Conservation (phyloP, 345 rosid genomes). For the Hibiscus mutabilis region DNA sequence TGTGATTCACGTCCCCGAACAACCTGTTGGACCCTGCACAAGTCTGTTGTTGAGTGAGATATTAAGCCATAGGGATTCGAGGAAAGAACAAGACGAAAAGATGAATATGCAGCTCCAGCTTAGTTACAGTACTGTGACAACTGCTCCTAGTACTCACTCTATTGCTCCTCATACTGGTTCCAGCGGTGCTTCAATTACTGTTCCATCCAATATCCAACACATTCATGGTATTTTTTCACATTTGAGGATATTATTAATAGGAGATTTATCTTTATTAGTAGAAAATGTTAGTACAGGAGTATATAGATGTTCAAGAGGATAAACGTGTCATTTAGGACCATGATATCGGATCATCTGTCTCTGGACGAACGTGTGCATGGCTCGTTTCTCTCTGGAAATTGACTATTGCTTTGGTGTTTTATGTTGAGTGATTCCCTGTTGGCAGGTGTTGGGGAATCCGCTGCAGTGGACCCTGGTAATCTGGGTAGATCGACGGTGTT, state of each 20-base stretch:
- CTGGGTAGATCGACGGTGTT: constrained; percentile 52
- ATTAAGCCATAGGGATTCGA: constrained; percentile 31
- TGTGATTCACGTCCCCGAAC: constrained; percentile 25
- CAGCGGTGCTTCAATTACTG: constrained; percentile 18
- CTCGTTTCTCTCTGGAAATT: constrained; percentile 10
- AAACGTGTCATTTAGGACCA: constrained; percentile 9
- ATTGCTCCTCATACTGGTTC: constrained; percentile 18
- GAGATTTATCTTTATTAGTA: neutral
- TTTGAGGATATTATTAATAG: neutral
- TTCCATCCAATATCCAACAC: constrained; percentile 36
- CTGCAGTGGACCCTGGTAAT: constrained; percentile 10
- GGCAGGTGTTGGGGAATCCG: constrained; percentile 30
- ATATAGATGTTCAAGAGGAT: constrained; percentile 1
- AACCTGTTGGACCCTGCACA: constrained; percentile 44
- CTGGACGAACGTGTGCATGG: constrained; percentile 46
- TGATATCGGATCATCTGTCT: constrained; percentile 18
- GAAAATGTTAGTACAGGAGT: neutral
- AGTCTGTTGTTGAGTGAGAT: constrained; percentile 51
- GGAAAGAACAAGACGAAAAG: constrained; percentile 36
- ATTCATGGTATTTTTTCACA: constrained; percentile 32
- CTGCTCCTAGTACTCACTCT: constrained; percentile 18
- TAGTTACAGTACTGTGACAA: constrained; percentile 18
- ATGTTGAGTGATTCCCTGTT: neutral
- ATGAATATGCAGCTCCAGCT: constrained; percentile 36
- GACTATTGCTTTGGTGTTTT: constrained; percentile 17